Conservation (phyloP, 169 alveolate species). For the Eimeria maxima region DNA sequence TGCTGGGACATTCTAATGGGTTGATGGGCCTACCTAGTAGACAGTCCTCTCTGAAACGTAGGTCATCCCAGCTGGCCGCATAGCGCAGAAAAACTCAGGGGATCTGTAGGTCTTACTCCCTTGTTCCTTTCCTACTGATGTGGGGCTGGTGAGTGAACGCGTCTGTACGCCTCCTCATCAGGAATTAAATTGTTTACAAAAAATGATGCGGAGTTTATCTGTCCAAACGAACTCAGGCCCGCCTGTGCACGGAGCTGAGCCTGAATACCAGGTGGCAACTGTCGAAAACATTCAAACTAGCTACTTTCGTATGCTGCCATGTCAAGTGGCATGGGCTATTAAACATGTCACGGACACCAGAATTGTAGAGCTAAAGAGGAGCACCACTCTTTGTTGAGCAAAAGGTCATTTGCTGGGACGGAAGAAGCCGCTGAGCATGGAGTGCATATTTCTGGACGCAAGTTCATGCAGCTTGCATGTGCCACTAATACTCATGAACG, state of each 20-base stretch:
- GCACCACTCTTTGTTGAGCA: background rate
- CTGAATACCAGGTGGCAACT: background rate
- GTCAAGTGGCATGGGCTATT: background rate
- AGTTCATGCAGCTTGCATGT: constrained; percentile 6
- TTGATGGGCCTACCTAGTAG: background rate
- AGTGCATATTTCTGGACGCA: background rate
- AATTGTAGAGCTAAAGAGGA: background rate
- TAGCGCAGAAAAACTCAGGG: background rate
- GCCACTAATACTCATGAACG: background rate
- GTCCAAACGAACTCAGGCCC: background rate
- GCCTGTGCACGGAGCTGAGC: background rate
- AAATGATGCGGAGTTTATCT: constrained; percentile 1
- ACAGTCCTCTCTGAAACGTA: background rate
- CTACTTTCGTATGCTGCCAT: background rate
- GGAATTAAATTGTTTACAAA: background rate
- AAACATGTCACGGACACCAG: background rate
- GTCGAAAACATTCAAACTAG: background rate
- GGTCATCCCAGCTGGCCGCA: background rate
- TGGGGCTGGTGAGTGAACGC: background rate
- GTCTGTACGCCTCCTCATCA: background rate
- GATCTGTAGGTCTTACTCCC: background rate
- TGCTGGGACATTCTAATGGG: background rate
- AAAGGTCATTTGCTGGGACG: background rate
- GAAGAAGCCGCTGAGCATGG: background rate
- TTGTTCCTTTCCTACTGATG: background rate